Evolutionary conservation across 192 early-diverging fungal genomes (phyloP), one percentile per base, ranked within the genome.

Genomic region (Coemansia nantahalensis): DNA sequence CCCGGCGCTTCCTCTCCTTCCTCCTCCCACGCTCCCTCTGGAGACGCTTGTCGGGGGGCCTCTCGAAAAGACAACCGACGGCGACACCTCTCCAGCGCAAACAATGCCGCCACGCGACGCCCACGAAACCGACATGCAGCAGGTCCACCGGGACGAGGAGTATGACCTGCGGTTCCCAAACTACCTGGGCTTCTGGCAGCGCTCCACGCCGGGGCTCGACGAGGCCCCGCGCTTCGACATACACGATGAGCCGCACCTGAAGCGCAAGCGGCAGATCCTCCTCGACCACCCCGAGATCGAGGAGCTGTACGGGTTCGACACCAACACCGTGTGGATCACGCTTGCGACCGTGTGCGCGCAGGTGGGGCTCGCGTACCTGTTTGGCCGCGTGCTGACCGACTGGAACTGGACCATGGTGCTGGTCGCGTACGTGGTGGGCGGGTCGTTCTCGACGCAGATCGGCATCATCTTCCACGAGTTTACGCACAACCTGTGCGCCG

Each of bases 381-480:
- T 89, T 77, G 86, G 88, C 31, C 57, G 65, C 4, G 64, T 88
- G 46, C 72, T 81, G 58, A 78, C 79, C 16, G 77, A 84, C 40
- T 80, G 73, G 62, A 80, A 79, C 64, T 85, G 82, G 80, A 74
- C 77, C 12, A 85, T 89, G 62, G 46, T 87, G 17, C 28, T 82
- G 23, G 72, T 73, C 31, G 74, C 87, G 22, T 95, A 94, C 64
- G 49, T 85, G 16, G 68, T 94, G 26, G 95, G 95, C 32, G 95
- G 83, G 31, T 88, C 90, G 14, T 59, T 91, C 24, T 92, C 91
- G 14, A 84, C 83, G 35, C 68, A 90, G 13, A 84, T 88, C 48
- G 89, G 90, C 23, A 84, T 95, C 13, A 68, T 90, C 45, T 92
- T 98, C 70, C 95, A 98, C 65, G 95, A 98, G 78, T 87, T 90